Base-by-base conservation (phyloP, 1,284 basidiomycete genomes). In the Puccinia hordei region DNA sequence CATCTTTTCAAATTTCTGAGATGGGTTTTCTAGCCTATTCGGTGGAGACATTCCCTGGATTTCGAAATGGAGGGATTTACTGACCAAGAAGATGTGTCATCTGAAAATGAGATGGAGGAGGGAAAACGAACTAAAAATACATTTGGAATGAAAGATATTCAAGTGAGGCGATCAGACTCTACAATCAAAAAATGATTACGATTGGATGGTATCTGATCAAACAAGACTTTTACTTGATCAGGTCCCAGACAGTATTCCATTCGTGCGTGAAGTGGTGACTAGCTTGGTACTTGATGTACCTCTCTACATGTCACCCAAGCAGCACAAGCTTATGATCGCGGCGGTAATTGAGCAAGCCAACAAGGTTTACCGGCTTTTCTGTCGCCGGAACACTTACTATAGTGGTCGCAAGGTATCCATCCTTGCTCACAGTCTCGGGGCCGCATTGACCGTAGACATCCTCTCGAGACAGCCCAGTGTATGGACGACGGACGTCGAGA, bases 281-380 rank as follows among this genome's bases (percentile, higher is more conserved):
- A 84, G 84, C 9, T 83, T 85, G n/a, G 84, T 85, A 5, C 82
- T 86, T 49, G 85, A 86, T 73, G 84, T 86, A 0, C 85, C 85
- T 2, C 84, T 85, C 78, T 86, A 86, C 74, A 81, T 84, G 51
- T 83, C 82, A 30, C 65, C 71, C 8, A 82, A 82, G 19, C 85
- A 85, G 81, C 84, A 84, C 65, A 80, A 80, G 24, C 83, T 81
- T 55, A 85, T 85, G 84, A 82, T 85, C 19, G 76, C 81, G 35
- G 84, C 85, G 0, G 85, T 86, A 1, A 83, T 83, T 19, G 74
- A 81, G 19, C 85, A 86, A 77, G 82, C 84, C 22, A 86, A 86
- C 71, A 81, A 85, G 38, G 83, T 85, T 63, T 86, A 85, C 73
- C 82, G 82, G 2, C 81, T 86, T n/a, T 86, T 85, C 77, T 82